Evolutionary conservation across 306 rosid genomes (phyloP), one percentile per base, ranked within the genome.

Genomic region (Cyamopsis tetragonoloba): DNA sequence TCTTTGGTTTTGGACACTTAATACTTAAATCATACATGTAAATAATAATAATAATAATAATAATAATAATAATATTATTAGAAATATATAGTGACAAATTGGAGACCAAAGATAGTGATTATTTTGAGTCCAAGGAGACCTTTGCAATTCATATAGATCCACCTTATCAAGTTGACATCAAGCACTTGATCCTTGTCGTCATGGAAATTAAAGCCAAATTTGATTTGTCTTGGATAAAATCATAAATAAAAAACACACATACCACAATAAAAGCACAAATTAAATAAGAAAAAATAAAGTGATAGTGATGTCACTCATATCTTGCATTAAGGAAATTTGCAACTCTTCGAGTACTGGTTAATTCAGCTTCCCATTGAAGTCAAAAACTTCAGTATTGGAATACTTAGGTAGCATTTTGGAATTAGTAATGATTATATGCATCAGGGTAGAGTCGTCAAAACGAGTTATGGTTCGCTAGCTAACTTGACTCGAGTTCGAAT

Each of bases 51-150:
- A n/a, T n/a, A n/a, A n/a, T n/a, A n/a, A n/a, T n/a, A n/a, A n/a
- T n/a, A n/a, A n/a, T n/a, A n/a, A n/a, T n/a, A n/a, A n/a, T n/a
- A n/a, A n/a, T n/a, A n/a, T n/a, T n/a, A n/a, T n/a, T n/a, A n/a
- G n/a, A n/a, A n/a, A n/a, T n/a, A n/a, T n/a, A n/a, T n/a, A 61
- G 75, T 60, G 66, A 20, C 72, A 14, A 51, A 62, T 47, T 17
- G 43, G 63, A 39, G 63, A 77, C 73, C 77, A 64, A 77, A 71
- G 70, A 64, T 56, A 47, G 77, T 77, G 79, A 60, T 79, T 53
- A 67, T 48, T 72, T 78, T 60, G 68, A 51, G 67, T 73, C 47
- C 66, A 17, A 59, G 67, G 59, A 72, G 53, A 58, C 74, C 74
- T 38, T 3, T 32, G 37, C 51, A 72, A 43, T 41, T 24, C 42